Conservation (phyloP, 352 stramenopile species). For the Aphanomyces euteiches region DNA sequence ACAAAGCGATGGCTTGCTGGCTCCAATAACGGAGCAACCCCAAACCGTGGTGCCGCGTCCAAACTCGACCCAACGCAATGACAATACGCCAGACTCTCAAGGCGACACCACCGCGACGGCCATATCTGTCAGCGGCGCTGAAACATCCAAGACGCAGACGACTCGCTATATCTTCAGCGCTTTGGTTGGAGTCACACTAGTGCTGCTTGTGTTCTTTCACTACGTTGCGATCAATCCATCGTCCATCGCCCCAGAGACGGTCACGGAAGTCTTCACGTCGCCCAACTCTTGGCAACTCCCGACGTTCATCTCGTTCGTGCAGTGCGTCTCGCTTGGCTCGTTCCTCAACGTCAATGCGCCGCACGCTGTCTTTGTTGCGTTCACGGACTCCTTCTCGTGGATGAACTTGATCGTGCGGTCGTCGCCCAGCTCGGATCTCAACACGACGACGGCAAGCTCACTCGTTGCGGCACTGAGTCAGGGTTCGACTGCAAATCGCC, state of each 20-base stretch:
- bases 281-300: slow-evolving; percentile 76
- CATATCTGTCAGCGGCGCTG: slow-evolving; percentile 2
- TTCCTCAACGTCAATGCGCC: slow-evolving; percentile 50
- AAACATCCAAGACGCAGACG: neutral
- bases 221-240: slow-evolving; percentile 17
- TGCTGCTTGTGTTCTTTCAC: slow-evolving; percentile 23
- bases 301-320: slow-evolving; percentile 59
- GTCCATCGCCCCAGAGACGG: slow-evolving; percentile 1
- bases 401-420: slow-evolving; percentile 57
- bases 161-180: slow-evolving; percentile 21
- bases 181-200: slow-evolving; percentile 15
- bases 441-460: neutral
- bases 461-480: neutral
- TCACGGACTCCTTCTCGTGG: slow-evolving; percentile 68
- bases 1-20: too few species aligned
- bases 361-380: slow-evolving; percentile 57
- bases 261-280: slow-evolving; percentile 19
- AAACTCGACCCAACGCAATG: neutral
- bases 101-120: neutral
- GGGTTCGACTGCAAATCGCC: neutral
- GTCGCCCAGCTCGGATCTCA: slow-evolving; percentile 21
- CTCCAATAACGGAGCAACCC: neutral
- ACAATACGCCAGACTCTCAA: neutral
- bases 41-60: neutral
- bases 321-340: slow-evolving; percentile 63